Evolutionary conservation across 768 basidiomycete genomes (phyloP), one percentile per base, ranked within the genome.

Genomic region (Serendipita sp.): DNA sequence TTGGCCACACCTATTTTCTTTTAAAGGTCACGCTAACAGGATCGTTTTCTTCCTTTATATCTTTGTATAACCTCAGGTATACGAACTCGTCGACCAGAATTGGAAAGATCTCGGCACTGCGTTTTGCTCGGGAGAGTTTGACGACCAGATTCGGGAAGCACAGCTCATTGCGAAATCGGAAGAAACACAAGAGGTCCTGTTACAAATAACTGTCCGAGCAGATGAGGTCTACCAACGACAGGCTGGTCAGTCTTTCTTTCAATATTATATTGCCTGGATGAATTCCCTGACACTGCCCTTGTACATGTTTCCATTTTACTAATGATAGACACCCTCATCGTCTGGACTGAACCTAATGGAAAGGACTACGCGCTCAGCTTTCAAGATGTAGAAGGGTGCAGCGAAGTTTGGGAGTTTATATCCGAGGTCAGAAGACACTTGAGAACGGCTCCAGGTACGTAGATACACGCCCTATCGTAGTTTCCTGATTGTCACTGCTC

Each of bases 61-160:
- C 23, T 23, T 23, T 23, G 23, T 23, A 23, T 23, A 23, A 23
- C 23, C 23, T 23, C 23, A 99, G 88, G 95, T 99, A 32, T 98
- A 99, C 75, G 88, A 94, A 74, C 85, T 99, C 66, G 82, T 91
- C 63, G 91, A 88, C 66, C 81, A 88, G 68, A 83, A 85, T 65
- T 99, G 96, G 96, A 81, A 86, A 64, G 96, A 99, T 79, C 85
- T 92, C 72, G 96, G 96, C 54, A 99, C 96, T 16, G 96, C 96
- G 0, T 90, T 93, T 72, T 96, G 94, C 74, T 89, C 89, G 71
- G 93, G 93, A 51, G 85, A 93, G 72, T 88, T 88, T 68, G 82
- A 85, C 69, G 82, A 86, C 69, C 83, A 86, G 60, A 80, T 81
- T 58, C 85, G 83, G 70, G 88, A 86, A 72, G 93, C 86, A 3